A percentile compares a stretch with the other conserved stretches of the same genome.
Conservation (phyloP, 306 rosid genomes). For the Vicia faba region DNA sequence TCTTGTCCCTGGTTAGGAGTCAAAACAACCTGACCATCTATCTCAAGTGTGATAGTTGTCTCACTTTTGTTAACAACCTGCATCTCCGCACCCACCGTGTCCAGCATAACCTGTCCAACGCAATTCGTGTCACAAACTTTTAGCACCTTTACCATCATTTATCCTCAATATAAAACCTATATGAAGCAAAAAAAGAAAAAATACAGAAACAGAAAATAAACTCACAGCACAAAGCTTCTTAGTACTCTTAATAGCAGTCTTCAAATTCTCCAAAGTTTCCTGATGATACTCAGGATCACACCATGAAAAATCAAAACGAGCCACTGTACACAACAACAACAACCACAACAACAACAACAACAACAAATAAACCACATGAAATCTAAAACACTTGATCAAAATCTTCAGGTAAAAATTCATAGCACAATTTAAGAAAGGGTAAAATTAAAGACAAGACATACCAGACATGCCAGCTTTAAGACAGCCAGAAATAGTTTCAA, state of each 20-base stretch:
- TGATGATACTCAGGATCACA: constrained; percentile 76
- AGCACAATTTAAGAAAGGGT: constrained; percentile 8
- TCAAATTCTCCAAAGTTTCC: constrained; percentile 90
- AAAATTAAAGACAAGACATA: constrained; percentile 28
- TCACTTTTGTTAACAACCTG: constrained; percentile 73
- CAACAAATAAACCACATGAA: constrained; percentile 14
- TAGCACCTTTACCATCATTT: constrained; percentile 12
- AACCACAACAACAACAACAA: not conserved
- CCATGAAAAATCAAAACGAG: constrained; percentile 97
- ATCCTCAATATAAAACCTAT: not conserved
- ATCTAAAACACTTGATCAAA: constrained; percentile 11
- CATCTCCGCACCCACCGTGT: constrained; percentile 86
- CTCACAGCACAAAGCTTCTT: constrained; percentile 99
- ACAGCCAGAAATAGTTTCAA: constrained; percentile 72
- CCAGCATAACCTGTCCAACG: constrained; percentile 73
- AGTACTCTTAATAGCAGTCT: constrained; percentile 74
- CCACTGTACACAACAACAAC: constrained; percentile 56
- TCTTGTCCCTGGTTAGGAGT: constrained; percentile 73
- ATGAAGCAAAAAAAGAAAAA: not conserved
- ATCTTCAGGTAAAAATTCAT: not conserved
- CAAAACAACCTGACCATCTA: constrained; percentile 62
- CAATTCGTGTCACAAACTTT: constrained; percentile 18
- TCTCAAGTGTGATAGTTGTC: constrained; percentile 61
- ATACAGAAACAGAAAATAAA: constrained; percentile 16
- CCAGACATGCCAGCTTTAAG: constrained; percentile 99